Conservation (phyloP, 257 asterid genomes). For the Solanum sejunctum region DNA sequence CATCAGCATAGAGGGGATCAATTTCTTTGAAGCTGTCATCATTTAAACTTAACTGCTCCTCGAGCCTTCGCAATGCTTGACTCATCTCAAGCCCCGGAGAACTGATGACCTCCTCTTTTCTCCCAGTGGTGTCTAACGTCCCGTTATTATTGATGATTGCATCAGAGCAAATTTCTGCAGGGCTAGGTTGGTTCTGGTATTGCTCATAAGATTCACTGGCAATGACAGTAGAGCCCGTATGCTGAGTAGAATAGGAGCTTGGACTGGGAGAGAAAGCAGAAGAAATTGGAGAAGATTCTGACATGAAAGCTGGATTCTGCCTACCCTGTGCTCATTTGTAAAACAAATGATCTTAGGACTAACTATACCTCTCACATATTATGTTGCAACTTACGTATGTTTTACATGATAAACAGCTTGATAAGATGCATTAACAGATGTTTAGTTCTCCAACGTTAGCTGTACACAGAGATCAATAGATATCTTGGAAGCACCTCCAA, state of each 20-base stretch:
- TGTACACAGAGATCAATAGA: background rate
- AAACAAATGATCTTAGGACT: constrained; percentile 1
- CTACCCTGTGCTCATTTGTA: constrained; percentile 34
- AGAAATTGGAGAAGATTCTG: constrained; percentile 28
- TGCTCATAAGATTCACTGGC: constrained; percentile 28
- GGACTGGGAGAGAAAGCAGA: constrained; percentile 32
- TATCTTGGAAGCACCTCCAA: background rate
- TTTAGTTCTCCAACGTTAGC: background rate
- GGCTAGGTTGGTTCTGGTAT: constrained; percentile 28
- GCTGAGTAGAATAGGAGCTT: constrained; percentile 26
- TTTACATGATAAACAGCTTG: background rate
- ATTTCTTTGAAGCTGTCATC: constrained; percentile 34
- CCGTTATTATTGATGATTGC: constrained; percentile 7
- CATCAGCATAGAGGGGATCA: constrained; percentile 16
- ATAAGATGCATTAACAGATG: background rate
- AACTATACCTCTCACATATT: background rate
- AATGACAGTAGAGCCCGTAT: constrained; percentile 28
- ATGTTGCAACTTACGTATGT: background rate
- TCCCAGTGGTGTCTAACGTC: constrained; percentile 12
- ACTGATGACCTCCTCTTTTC: constrained; percentile 28
- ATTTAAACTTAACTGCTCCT: constrained; percentile 73
- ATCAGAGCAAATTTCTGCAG: constrained; percentile 42
- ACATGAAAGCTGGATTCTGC: constrained; percentile 23
- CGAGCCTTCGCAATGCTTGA: constrained; percentile 49
- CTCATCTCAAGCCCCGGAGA: constrained; percentile 40